Evolutionary conservation across 345 rosid species (phyloP).

Genomic region (Physaria fendleri): DNA sequence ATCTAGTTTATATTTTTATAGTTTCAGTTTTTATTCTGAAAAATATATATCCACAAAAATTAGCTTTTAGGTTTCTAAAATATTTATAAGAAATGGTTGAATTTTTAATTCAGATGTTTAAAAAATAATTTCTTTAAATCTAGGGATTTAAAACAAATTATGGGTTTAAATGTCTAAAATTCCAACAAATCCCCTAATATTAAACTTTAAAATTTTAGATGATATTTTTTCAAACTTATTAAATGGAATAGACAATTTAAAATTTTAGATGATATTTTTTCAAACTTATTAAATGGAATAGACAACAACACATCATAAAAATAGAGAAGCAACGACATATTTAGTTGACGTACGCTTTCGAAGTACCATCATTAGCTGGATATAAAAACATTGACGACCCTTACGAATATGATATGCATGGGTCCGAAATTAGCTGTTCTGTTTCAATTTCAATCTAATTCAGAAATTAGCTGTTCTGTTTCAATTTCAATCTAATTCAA

Average conservation of each 20-base stretch:
- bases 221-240: not conserved
- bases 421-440: constrained; percentile 26
- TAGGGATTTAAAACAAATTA: too few relatives aligned
- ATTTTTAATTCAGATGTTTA: too few relatives aligned
- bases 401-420: constrained; percentile 1
- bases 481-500: constrained; percentile 5
- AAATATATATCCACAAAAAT: too few relatives aligned
- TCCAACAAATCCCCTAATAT: too few relatives aligned
- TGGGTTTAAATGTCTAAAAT: too few relatives aligned
- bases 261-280: not conserved
- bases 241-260: not conserved
- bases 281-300: not conserved
- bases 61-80: too few relatives aligned
- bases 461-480: constrained; percentile 22
- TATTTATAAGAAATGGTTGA: too few relatives aligned
- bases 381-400: constrained; percentile 4
- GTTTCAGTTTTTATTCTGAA: too few relatives aligned
- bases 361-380: constrained; percentile 26
- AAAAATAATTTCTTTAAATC: too few relatives aligned
- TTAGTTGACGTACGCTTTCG: constrained; percentile 16
- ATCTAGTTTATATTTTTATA: too few relatives aligned
- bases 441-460: too few relatives aligned
- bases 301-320: constrained; percentile 15
- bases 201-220: not conserved
- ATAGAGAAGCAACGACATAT: not conserved